These are phyloP conservation scores for Catharanthus roseus DNA, from an alignment of 257 asterid species.

Conservation along the genomic window DNA sequence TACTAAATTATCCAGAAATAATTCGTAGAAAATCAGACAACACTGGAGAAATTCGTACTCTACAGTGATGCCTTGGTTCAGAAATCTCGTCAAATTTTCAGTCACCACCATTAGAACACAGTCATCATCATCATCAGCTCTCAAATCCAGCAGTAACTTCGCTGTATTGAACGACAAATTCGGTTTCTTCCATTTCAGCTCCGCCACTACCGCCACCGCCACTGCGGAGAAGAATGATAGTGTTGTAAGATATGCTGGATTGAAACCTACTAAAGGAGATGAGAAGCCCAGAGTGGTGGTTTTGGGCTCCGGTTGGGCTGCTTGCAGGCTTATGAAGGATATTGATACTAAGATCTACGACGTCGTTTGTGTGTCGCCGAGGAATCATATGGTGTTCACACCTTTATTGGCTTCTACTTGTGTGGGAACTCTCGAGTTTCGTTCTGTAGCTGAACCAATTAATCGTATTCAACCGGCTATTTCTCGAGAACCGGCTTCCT, in stretches of 20 bases:
- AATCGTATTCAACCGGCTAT: slow-evolving; percentile 94
- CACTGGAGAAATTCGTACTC: background rate
- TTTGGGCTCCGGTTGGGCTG: slow-evolving; percentile 97
- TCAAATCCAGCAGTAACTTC: slow-evolving; percentile 10
- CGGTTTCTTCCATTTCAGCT: slow-evolving; percentile 30
- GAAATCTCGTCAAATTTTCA: slow-evolving; percentile 58
- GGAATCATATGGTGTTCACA: slow-evolving; percentile 97
- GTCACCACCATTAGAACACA: slow-evolving; percentile 26
- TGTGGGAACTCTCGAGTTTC: slow-evolving; percentile 96
- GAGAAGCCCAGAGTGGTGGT: slow-evolving; percentile 95
- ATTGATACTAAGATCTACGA: slow-evolving; percentile 68
- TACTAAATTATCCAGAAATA: background rate
- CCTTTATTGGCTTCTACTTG: slow-evolving; percentile 98
- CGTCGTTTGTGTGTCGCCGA: slow-evolving; percentile 82
- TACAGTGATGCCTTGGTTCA: slow-evolving; percentile 68
- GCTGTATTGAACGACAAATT: slow-evolving; percentile 28
- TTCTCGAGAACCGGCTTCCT: slow-evolving; percentile 82
- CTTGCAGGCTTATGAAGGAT: slow-evolving; percentile 85
- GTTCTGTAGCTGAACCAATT: slow-evolving; percentile 95
- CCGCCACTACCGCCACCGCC: slow-evolving; percentile 26
- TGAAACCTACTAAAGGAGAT: slow-evolving; percentile 61
- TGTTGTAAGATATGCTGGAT: slow-evolving; percentile 27
- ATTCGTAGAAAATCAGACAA: too few relatives aligned
- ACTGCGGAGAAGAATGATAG: background rate
- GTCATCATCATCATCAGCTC: slow-evolving; percentile 13